These are phyloP conservation scores for Funneliformis geosporum DNA, from an alignment of 192 early-diverging fungal genomes.

Conservation along the genomic window DNA sequence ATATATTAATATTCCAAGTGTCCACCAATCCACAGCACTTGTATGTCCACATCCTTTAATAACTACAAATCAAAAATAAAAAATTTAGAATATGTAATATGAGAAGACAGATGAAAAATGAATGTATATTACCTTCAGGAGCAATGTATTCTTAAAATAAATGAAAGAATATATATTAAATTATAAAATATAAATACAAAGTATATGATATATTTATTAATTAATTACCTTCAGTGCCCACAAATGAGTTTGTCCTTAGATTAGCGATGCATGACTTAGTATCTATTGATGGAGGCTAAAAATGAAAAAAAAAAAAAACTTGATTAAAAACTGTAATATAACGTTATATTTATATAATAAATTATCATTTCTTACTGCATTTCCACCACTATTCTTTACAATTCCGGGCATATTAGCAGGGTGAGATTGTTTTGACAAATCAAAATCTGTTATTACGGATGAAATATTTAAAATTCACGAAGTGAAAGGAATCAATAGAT, in stretches of 20 bases:
- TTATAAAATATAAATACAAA: neutral
- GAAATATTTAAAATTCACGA: too few species aligned
- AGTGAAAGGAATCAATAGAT: too few species aligned
- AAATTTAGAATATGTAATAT: neutral
- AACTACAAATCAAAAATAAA: constrained; percentile 49
- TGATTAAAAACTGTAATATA: too few species aligned
- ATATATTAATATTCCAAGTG: constrained; percentile 93
- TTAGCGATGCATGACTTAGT: constrained; percentile 86
- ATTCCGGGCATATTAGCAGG: constrained; percentile 76
- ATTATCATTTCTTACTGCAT: constrained; percentile 46
- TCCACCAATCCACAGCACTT: constrained; percentile 98
- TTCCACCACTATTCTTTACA: constrained; percentile 58
- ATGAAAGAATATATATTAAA: neutral
- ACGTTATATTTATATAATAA: too few species aligned
- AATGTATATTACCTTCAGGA: constrained; percentile 64
- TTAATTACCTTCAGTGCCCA: constrained; percentile 87
- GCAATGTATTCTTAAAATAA: constrained; percentile 89
- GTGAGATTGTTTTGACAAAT: constrained; percentile 91
- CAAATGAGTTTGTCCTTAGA: constrained; percentile 95
- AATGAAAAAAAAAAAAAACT: neutral
- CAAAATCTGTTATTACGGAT: constrained; percentile 87
- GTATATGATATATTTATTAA: neutral
- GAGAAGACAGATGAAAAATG: neutral
- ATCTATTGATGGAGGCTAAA: constrained; percentile 73
- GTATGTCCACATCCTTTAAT: constrained; percentile 96